A percentile compares a stretch with the other conserved stretches of the same genome.
Conservation (phyloP, 78 protist genomes). For the Andalucia godoyi region DNA sequence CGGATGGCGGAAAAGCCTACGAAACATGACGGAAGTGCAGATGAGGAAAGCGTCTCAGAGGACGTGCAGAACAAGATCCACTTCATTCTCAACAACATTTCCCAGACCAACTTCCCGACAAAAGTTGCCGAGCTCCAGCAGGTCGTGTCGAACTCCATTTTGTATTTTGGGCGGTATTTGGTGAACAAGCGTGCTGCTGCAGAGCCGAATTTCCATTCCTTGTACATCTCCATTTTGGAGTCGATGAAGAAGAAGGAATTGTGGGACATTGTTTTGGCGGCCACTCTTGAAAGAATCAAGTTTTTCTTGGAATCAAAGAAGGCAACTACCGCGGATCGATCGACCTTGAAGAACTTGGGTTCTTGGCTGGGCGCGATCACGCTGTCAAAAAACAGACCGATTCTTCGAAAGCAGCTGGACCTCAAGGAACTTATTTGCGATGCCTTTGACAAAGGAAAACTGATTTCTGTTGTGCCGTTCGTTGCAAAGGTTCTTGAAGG, state of each 20-base stretch:
- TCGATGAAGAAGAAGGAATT: conserved; percentile 18
- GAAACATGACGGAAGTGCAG: background rate
- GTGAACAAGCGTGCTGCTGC: conserved; percentile 75
- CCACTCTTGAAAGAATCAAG: background rate
- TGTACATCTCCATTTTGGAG: conserved; percentile 58
- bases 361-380: conserved; percentile 90
- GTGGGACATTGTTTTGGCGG: background rate
- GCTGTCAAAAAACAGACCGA: conserved; percentile 77
- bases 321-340: conserved; percentile 49
- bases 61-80: conserved; percentile 56
- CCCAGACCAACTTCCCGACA: conserved; percentile 33
- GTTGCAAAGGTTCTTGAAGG: conserved; percentile 75
- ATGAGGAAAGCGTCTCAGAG: conserved; percentile 7
- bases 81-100: conserved; percentile 87
- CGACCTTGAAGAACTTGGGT: conserved; percentile 87
- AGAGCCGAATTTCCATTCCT: conserved; percentile 81
- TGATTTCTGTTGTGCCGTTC: conserved; percentile 86
- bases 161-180: conserved; percentile 68
- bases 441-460: conserved; percentile 50
- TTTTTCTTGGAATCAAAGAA: conserved; percentile 38
- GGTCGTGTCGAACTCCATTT: conserved; percentile 11
- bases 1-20: conserved; percentile 1
- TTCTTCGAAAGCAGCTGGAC: conserved; percentile 71
- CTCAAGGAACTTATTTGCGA: conserved; percentile 80
- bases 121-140: conserved; percentile 36